Conservation (phyloP, 2,329 filamentous ascomycete genomes). For the Alternaria arbusti region DNA sequence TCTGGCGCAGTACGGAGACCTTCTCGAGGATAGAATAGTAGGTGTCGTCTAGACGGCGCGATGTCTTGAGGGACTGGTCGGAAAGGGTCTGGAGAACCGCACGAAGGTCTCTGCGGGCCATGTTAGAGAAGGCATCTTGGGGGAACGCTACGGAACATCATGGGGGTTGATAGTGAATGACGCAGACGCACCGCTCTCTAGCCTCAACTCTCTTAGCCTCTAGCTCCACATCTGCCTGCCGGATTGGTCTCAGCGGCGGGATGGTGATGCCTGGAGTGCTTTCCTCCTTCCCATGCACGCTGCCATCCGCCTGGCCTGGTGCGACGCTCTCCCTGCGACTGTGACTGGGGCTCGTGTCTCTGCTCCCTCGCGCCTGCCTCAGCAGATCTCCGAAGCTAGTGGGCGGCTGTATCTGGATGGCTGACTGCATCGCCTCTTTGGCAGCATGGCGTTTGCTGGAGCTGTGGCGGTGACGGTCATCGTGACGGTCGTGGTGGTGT, state of each 20-base stretch:
- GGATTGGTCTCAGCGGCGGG: constrained; percentile 38
- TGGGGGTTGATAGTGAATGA: not conserved
- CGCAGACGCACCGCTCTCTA: constrained; percentile 45
- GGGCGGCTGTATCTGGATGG: constrained; percentile 52
- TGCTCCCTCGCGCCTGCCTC: constrained; percentile 44
- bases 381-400: constrained; percentile 54
- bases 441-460: constrained; percentile 43
- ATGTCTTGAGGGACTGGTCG: constrained; percentile 67
- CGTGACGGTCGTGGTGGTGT: constrained; percentile 36
- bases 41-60: constrained; percentile 72
- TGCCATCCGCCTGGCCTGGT: constrained; percentile 15
- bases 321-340: constrained; percentile 39
- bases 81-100: constrained; percentile 56
- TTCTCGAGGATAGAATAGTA: constrained; percentile 78
- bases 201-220: constrained; percentile 45
- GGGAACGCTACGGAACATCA: not conserved
- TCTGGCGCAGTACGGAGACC: constrained; percentile 67
- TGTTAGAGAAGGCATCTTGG: constrained; percentile 19
- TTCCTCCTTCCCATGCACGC: constrained; percentile 10
- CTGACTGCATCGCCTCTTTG: constrained; percentile 54
- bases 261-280: constrained; percentile 17
- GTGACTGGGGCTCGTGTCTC: constrained; percentile 36
- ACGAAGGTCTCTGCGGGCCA: constrained; percentile 46
- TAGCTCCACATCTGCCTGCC: constrained; percentile 48
- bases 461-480: constrained; percentile 37